Evolutionary conservation across 2,329 filamentous ascomycete species (phyloP), one percentile per base, ranked within the genome.

Genomic region (Exophiala mesophila): DNA sequence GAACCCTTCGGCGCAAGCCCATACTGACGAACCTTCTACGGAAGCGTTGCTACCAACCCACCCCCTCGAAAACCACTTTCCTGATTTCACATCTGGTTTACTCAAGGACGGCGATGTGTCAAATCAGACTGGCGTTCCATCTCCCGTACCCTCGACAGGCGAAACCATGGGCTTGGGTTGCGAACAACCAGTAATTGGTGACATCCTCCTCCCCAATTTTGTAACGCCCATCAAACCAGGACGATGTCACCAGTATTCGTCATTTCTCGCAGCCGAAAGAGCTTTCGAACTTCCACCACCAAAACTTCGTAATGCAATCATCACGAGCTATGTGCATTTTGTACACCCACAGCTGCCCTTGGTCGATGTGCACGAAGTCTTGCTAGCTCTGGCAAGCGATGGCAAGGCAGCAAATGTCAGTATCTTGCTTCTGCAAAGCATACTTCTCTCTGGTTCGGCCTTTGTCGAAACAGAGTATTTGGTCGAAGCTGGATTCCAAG

Each of bases 281-380:
- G 88, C 88, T 1, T 68, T 96, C 53, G 80, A 80, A 1, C 75
- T 96, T 24, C 89, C 89, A 3, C 71, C 76, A 29, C 63, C 73
- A 4, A 66, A 69, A 4, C 70, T 95, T 23, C 85, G 90, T 57
- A 86, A 84, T 61, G 87, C 88, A 44, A 73, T 96, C 30, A 68
- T 96, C 12, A 80, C 82, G 55, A 80, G 81, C 20, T 95, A 92
- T 57, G 74, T 90, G 49, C 84, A 94, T 65, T 95, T 84, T 61
- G 87, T 95, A 5, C 84, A 96, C 61, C 87, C 89, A 1, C 95
- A 87, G 62, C 95, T 96, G 87, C 89, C 89, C 18, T 70, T 95
- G 23, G 67, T 96, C 49, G 88, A 81, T 45, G 54, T 81, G 32
- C 73, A 78, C 51, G 75, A 80, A 16, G 75, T 81, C 41, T 57